Base-by-base conservation (phyloP, 805 yeast genomes). In the Candida succiphila region DNA sequence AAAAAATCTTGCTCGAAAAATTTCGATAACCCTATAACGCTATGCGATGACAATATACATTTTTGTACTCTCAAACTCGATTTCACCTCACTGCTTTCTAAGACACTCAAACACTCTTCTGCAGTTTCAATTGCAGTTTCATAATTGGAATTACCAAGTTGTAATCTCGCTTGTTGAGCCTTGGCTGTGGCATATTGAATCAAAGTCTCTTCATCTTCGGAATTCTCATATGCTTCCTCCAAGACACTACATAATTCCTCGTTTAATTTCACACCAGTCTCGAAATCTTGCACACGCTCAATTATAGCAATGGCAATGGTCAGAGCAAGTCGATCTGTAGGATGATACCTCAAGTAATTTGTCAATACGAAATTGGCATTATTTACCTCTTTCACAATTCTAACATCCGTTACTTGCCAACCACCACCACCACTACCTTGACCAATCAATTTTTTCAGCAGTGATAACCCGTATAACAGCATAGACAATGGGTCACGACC, bases 401-500 rank as follows among this genome's bases (percentile, higher is more conserved):
- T 72, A 43, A 75, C 51, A 50, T 78, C 73, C 50, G 73, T 54
- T 38, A 75, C 65, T 53, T 72, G 69, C n/a, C n/a, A n/a, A n/a
- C n/a, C n/a, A n/a, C n/a, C n/a, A 51, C 63, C 51, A 30, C 56
- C 53, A 4, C 54, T 22, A 2, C 36, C 38, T 15, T 31, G 45
- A 3, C 66, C 63, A 22, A 67, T 60, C 31, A 72, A 53, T 40
- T 67, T 64, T 45, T 61, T 50, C 29, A 78, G 54, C 34, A 80
- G 61, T 30, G 72, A 69, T 30, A 69, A 54, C 0, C 89, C 94
- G 54, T 80, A 84, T 19, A 86, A 61, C 30, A 85, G 50, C 52
- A 82, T 85, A 0, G 92, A 77, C 26, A 75, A 54, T 17, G 80
- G 74, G 28, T 78, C 72, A 28, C 68, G 63, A 2, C 95, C 95